Evolutionary conservation across 345 rosid genomes (phyloP).

Genomic region (Excoecaria agallocha): DNA sequence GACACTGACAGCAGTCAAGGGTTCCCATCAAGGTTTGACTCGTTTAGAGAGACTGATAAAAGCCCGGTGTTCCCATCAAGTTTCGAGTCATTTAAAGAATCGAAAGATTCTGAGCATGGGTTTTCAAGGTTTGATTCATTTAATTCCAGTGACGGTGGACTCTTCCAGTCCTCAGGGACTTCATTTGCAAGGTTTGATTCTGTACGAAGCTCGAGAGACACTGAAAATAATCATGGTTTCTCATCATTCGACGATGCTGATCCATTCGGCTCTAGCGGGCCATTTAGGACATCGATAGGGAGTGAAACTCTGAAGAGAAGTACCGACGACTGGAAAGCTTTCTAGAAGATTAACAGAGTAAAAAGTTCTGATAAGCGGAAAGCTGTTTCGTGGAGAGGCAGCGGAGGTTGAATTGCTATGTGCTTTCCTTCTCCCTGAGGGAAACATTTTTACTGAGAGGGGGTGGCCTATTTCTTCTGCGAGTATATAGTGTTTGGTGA

Average conservation of each 20-base stretch:
- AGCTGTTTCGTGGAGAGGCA: slow-evolving; percentile 51
- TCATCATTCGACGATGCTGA: slow-evolving; percentile 68
- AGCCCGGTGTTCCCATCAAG: too few relatives aligned
- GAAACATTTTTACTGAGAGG: slow-evolving; percentile 8
- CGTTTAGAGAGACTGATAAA: slow-evolving; percentile 2
- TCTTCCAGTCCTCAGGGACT: too few relatives aligned
- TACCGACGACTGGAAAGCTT: slow-evolving; percentile 39
- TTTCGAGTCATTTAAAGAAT: too few relatives aligned
- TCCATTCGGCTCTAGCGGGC: slow-evolving; percentile 71
- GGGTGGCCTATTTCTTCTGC: slow-evolving; percentile 27
- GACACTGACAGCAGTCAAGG: slow-evolving; percentile 20
- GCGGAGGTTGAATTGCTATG: not conserved
- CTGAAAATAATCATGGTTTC: slow-evolving; percentile 53
- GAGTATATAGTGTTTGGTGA: slow-evolving; percentile 26
- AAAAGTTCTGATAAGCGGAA: slow-evolving; percentile 56
- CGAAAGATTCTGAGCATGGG: too few relatives aligned
- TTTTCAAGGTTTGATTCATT: too few relatives aligned
- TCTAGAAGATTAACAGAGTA: slow-evolving; percentile 14
- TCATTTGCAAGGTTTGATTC: too few relatives aligned
- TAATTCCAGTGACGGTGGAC: too few relatives aligned
- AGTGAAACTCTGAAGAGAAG: slow-evolving; percentile 35
- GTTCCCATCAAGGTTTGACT: slow-evolving; percentile 45
- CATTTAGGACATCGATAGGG: slow-evolving; percentile 56
- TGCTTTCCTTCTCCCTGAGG: not conserved
- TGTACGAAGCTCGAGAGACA: too few relatives aligned